Evolutionary conservation across 495 filamentous ascomycete genomes (phyloP), one percentile per base, ranked within the genome.

Genomic region (Neurospora hispaniola): DNA sequence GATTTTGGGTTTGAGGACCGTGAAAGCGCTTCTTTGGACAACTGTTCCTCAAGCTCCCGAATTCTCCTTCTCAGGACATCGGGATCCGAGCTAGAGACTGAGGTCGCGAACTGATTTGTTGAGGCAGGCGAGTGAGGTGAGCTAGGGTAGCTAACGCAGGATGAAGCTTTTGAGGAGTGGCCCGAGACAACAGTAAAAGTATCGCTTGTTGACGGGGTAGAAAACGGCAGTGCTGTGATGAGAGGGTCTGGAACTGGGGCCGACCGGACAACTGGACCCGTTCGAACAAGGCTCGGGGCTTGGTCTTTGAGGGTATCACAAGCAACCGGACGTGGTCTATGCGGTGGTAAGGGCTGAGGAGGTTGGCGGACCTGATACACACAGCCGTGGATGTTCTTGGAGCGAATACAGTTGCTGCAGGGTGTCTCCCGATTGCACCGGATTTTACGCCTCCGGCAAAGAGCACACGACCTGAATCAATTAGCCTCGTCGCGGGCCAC

Each of bases 331-430:
- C 41, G 71, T 78, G 31, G 48, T 23, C 48, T 59, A 27, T 59
- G 48, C 20, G 48, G 48, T 5, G 48, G 20, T 27, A 59, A 27
- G 12, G 20, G 48, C 11, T 14, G 48, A 14, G 48, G 20, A 59
- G 23, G 48, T 5, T 12, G 48, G 23, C 14, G 48, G 23, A 59
- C 11, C 23, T 80, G 79, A 74, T 86, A 89, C 3, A 79, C 74
- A 75, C 86, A 88, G 10, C 41, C 72, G 2, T 70, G 20, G 11
- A 59, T 77, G 59, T 78, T 85, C 71, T 79, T 84, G 2, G 85
- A 84, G 11, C 81, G 81, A 1, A 83, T 1, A 70, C 87, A 88
- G 73, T 88, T 86, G 73, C 80, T 85, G 68, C 82, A 84, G 9
- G 82, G 82, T 38, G 62, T 69, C 18, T 76, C 72, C 18, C 81